phyloP scores from a whole-genome alignment of 2,329 filamentous ascomycete genomes.

The Trichoderma gracile region DNA sequence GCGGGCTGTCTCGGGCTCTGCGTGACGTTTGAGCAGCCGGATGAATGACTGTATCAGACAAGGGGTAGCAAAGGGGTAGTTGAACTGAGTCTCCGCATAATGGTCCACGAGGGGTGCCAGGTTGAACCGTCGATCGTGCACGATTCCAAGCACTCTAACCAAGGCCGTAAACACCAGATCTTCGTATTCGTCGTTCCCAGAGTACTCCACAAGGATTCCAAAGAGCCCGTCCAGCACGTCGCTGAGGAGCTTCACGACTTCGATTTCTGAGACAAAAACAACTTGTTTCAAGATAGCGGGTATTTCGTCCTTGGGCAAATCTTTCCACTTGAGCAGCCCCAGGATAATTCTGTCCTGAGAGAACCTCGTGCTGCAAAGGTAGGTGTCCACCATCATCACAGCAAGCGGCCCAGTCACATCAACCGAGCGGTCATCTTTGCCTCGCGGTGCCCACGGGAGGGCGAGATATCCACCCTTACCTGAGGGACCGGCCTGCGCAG shows the following conservation, averaged over 20 bases:
- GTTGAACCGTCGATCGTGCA: slow-evolving; percentile 92
- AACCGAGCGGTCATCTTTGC: slow-evolving; percentile 66
- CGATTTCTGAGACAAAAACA: slow-evolving; percentile 93
- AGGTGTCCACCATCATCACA: slow-evolving; percentile 76
- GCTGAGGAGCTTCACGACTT: slow-evolving; percentile 89
- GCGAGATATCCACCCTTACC: slow-evolving; percentile 86
- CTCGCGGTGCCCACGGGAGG: slow-evolving; percentile 73
- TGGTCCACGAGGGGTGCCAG: slow-evolving; percentile 86
- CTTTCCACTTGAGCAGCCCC: slow-evolving; percentile 83
- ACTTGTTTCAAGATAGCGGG: slow-evolving; percentile 75
- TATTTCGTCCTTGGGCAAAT: slow-evolving; percentile 70
- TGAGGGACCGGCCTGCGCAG: slow-evolving; percentile 56
- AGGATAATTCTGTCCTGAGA: slow-evolving; percentile 89
- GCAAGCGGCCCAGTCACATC: slow-evolving; percentile 80
- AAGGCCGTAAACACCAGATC: slow-evolving; percentile 89
- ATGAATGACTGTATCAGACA: slow-evolving; percentile 86
- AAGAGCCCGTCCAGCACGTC: slow-evolving; percentile 92
- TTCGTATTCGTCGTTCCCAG: slow-evolving; percentile 89
- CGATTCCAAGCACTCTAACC: slow-evolving; percentile 86
- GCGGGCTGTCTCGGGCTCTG: slow-evolving; percentile 78
- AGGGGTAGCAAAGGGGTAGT: slow-evolving; percentile 88
- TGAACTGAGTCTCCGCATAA: slow-evolving; percentile 85
- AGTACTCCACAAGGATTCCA: slow-evolving; percentile 83
- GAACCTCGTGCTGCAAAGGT: slow-evolving; percentile 90
- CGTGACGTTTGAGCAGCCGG: slow-evolving; percentile 76